These are phyloP conservation scores for Phytopythium litorale DNA, from an alignment of 352 stramenopile species.

Conservation along the genomic window DNA sequence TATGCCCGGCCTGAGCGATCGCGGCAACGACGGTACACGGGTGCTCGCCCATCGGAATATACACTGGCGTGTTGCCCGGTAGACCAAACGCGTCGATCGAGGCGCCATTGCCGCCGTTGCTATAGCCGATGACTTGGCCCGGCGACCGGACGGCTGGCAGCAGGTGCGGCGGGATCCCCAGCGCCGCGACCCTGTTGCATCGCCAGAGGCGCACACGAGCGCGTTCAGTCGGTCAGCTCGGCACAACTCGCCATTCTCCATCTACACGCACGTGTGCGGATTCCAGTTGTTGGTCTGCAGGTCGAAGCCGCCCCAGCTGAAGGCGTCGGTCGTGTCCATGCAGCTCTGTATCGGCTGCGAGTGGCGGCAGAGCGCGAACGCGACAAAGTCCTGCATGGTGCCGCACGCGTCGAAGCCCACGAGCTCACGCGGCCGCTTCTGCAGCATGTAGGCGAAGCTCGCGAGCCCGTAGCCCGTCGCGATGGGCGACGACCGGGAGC, in stretches of 20 bases:
- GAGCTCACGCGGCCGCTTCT: constrained; percentile 17
- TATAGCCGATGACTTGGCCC: constrained; percentile 39
- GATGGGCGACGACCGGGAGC: constrained; percentile 27
- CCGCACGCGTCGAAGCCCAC: constrained; percentile 50
- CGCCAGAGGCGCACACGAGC: not conserved
- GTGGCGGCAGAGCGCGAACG: constrained; percentile 53
- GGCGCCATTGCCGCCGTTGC: constrained; percentile 1
- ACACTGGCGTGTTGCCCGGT: constrained; percentile 26
- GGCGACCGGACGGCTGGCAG: constrained; percentile 39
- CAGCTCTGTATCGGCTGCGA: constrained; percentile 15
- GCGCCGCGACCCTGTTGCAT: constrained; percentile 33
- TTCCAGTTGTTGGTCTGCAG: constrained; percentile 36
- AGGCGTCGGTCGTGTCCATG: constrained; percentile 74
- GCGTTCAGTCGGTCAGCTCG: not conserved
- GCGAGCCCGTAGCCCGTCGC: constrained; percentile 61
- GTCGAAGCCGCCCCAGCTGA: constrained; percentile 68
- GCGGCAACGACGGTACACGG: constrained; percentile 54
- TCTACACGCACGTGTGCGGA: constrained; percentile 19
- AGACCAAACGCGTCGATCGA: constrained; percentile 20
- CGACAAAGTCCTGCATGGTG: constrained; percentile 69
- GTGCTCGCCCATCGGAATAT: constrained; percentile 66
- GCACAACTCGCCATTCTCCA: not conserved
- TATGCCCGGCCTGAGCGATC: constrained; percentile 13
- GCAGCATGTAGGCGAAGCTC: constrained; percentile 50
- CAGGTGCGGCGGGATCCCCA: constrained; percentile 42